A percentile compares a stretch with the other conserved stretches of the same genome.
Evolutionary conservation across 352 stramenopile genomes (phyloP).

Genomic region (Phytophthora citricola): DNA sequence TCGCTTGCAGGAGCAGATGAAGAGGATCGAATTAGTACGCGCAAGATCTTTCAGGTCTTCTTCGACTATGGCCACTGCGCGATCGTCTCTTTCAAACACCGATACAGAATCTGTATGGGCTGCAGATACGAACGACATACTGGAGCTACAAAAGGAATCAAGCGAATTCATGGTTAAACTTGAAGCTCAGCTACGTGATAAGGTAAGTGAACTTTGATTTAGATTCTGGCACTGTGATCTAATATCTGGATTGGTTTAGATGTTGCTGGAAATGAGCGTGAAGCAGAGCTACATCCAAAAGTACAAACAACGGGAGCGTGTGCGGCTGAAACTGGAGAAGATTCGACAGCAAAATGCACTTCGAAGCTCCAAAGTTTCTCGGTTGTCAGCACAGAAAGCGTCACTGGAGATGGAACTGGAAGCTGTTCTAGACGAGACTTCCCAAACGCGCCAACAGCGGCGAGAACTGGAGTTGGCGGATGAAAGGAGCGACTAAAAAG

Average conservation of each 20-base stretch:
- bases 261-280: constrained; percentile 47
- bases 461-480: constrained; percentile 53
- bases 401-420: constrained; percentile 46
- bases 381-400: constrained; percentile 37
- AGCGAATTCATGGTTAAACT: constrained; percentile 34
- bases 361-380: constrained; percentile 31
- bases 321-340: constrained; percentile 35
- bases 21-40: constrained; percentile 48
- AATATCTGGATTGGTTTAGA: constrained; percentile 24
- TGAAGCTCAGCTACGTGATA: constrained; percentile 25
- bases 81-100: constrained; percentile 12
- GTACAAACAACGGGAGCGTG: constrained; percentile 35
- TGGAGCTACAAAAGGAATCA: background rate
- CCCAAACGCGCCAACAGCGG: constrained; percentile 37
- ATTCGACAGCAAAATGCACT: constrained; percentile 19
- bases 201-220: constrained; percentile 12
- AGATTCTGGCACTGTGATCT: too few relatives aligned
- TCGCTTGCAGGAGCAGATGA: constrained; percentile 47
- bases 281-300: constrained; percentile 36
- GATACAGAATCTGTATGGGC: constrained; percentile 22
- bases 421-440: constrained; percentile 30
- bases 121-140: constrained; percentile 17
- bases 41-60: constrained; percentile 24
- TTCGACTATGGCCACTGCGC: constrained; percentile 19
- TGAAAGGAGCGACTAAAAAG: constrained; percentile 47